Evolutionary conservation across 176 grass and related monocot species (phyloP), one percentile per base, ranked within the genome.

Genomic region (Musa acuminata): DNA sequence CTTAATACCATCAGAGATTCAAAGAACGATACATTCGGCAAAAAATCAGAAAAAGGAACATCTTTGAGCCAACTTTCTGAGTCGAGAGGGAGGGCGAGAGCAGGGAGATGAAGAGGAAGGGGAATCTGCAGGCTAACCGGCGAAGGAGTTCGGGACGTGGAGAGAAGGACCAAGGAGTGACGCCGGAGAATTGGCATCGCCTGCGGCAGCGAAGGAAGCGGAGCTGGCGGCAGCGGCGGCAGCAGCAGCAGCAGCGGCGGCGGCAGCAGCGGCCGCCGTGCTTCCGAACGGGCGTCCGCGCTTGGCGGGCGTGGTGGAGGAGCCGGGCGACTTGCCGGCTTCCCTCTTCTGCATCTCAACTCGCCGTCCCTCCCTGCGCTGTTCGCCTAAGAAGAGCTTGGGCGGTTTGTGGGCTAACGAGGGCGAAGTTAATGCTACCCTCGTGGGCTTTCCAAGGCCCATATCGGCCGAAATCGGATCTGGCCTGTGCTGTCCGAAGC

Each of bases 201-300:
- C 88, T 26, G 79, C 55, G 1, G 84, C 76, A 10, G 75, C 70
- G 2, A 80, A 64, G 11, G 84, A 79, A 11, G 76, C 66, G 13
- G 76, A 52, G 78, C 79, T 74, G 0, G 77, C 80, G 1, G 71
- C 69, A 9, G 71, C 81, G 19, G 76, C 23, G 13, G 51, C 35
- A 8, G 67, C 67, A 0, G 67, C 67, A 8, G 35, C 43, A 2
- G 67, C 84, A 21, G 78, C 80, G 8, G 73, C 85, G 10, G 88
- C 75, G 3, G 88, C 82, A 12, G 88, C 82, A 12, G 79, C 62
- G 1, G 88, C 90, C 11, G 93, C 84, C 17, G 83, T 78, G 81
- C 90, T 92, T 17, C 90, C 93, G 55, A 97, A 88, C 20, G 93
- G 93, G 1, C 93, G 87, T 1, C 93, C 93, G 19, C 93, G 87